Conservation (phyloP, 106 monocot species). For the Cymbidium sinense region DNA sequence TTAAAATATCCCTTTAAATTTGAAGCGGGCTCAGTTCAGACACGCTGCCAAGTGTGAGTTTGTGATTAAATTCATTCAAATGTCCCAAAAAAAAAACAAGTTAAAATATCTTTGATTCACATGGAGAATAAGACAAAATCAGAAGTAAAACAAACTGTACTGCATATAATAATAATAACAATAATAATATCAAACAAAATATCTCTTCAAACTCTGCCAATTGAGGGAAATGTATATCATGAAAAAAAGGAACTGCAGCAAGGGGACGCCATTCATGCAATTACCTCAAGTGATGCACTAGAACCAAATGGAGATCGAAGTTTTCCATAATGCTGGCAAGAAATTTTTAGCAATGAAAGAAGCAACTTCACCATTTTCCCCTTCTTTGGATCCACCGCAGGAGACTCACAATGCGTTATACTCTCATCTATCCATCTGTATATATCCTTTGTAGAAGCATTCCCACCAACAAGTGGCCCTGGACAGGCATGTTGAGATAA, state of each 20-base stretch:
- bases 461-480: slow-evolving; percentile 89
- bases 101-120: background rate
- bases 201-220: background rate
- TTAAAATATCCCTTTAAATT: background rate
- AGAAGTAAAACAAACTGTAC: background rate
- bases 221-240: background rate
- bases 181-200: background rate
- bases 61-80: too few relatives aligned
- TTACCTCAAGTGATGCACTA: slow-evolving; percentile 56
- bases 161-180: background rate
- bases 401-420: slow-evolving; percentile 42
- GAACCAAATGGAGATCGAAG: slow-evolving; percentile 86
- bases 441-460: slow-evolving; percentile 67
- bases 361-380: slow-evolving; percentile 59
- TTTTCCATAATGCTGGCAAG: slow-evolving; percentile 85
- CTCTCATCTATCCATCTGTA: slow-evolving; percentile 93
- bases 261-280: background rate
- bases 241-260: background rate
- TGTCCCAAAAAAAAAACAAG: too few relatives aligned
- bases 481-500: slow-evolving; percentile 75
- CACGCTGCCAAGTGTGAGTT: too few relatives aligned
- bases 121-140: background rate
- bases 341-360: slow-evolving; percentile 75
- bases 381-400: slow-evolving; percentile 38
- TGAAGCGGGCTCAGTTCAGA: too few relatives aligned